Evolutionary conservation across 495 filamentous ascomycete genomes (phyloP).

Genomic region (Margaritispora aquatica): DNA sequence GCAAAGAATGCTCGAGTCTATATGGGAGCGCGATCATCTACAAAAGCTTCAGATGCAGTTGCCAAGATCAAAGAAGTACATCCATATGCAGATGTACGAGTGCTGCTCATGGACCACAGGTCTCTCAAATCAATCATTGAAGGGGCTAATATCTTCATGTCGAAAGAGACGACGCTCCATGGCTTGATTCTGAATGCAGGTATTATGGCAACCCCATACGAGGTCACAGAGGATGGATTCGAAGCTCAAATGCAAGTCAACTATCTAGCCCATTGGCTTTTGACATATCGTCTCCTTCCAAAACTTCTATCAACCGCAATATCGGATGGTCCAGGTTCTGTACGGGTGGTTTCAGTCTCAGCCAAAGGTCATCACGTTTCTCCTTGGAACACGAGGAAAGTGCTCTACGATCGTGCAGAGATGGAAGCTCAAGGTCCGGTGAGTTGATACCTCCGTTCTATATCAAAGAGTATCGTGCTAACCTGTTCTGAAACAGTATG

Average conservation of each 20-base stretch:
- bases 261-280: constrained; percentile 41
- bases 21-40: constrained; percentile 1
- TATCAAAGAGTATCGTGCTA: not conserved
- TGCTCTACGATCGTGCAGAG: not conserved
- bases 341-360: not conserved
- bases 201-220: constrained; percentile 13
- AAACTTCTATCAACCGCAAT: constrained; percentile 32
- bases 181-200: constrained; percentile 17
- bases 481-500: not conserved
- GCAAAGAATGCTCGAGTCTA: not conserved
- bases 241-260: constrained; percentile 50
- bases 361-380: not conserved
- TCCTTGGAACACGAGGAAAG: not conserved
- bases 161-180: not conserved
- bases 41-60: not conserved
- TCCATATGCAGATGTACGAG: not conserved
- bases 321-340: not conserved
- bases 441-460: not conserved
- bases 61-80: not conserved
- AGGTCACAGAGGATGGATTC: constrained; percentile 23
- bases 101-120: constrained; percentile 2
- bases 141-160: not conserved
- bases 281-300: constrained; percentile 34
- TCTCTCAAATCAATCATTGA: not conserved
- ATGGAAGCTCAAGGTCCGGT: not conserved